Base-by-base conservation (phyloP, 257 asterid genomes). In the Fraxinus americana region DNA sequence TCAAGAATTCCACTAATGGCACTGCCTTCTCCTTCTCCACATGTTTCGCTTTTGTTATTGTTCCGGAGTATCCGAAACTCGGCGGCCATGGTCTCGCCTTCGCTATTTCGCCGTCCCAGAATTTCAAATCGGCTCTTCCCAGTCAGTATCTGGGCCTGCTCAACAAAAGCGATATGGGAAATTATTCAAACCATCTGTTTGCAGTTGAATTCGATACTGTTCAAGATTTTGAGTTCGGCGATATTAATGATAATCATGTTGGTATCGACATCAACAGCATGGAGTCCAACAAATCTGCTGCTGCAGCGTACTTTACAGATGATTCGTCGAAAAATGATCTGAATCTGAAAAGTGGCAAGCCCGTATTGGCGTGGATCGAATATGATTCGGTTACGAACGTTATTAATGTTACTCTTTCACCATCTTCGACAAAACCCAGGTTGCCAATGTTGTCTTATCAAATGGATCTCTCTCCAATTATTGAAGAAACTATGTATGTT, bases 31-130 rank as follows among this genome's bases (percentile, higher is more conserved):
- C 97, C 41, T 92, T 90, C 77, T 92, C 96, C 19, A 90, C 96
- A 29, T 82, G 82, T 67, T 92, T 92, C 80, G 93, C 71, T 25
- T 79, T 92, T 72, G 63, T 87, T 52, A 86, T 92, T 16, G 86
- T 86, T 1, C 97, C 96, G 0, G 92, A 90, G 83, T 88, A 87
- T 79, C 86, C 91, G 12, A 87, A 82, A 5, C 89, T 89, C 67
- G 96, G 92, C n/a, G 94, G 94, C 77, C 91, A 90, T 67, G 97
- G 97, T 32, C 66, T 92, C n/a, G 97, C 97, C 7, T 92, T 92
- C 81, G 65, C 87, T 0, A 79, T 92, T 11, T 73, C 94, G 0
- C 84, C 87, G 2, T 32, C 88, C 43, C 72, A 72, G 54, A 81
- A 81, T 4, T 81, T 90, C 23, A 67, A 41, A 34, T 45, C 88